Conservation (phyloP, 345 rosid genomes). For the Populus simonii region DNA sequence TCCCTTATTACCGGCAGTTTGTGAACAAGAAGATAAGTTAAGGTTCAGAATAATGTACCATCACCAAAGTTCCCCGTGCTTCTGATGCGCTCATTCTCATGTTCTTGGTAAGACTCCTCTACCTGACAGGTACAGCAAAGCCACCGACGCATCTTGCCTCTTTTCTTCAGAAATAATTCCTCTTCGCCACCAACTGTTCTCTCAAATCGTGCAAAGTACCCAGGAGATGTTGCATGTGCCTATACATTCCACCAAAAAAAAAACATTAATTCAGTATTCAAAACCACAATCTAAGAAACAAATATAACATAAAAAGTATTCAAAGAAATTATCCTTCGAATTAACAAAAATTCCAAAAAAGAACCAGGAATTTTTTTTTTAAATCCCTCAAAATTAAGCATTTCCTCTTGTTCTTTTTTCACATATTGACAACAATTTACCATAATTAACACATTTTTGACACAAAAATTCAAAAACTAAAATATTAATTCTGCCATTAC, state of each 20-base stretch:
- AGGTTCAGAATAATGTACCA: conserved; percentile 41
- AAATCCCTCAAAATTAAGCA: not conserved
- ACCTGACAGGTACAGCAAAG: conserved; percentile 84
- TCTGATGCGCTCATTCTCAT: conserved; percentile 54
- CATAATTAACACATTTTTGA: not conserved
- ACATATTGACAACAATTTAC: not conserved
- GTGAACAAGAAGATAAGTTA: not conserved
- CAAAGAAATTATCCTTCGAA: too few relatives aligned
- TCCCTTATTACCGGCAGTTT: not conserved
- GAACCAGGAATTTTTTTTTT: too few relatives aligned
- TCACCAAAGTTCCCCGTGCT: conserved; percentile 57
- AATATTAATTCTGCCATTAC: not conserved
- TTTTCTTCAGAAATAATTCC: conserved; percentile 57
- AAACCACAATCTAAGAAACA: not conserved
- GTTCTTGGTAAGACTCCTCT: conserved; percentile 64
- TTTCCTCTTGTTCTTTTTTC: not conserved
- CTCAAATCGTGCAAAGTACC: conserved; percentile 55
- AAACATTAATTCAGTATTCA: not conserved
- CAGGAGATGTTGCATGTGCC: conserved; percentile 60
- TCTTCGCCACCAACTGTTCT: conserved; percentile 37
- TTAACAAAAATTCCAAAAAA: too few relatives aligned
- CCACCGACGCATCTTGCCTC: conserved; percentile 88
- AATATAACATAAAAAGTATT: too few relatives aligned
- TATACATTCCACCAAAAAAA: conserved; percentile 17
- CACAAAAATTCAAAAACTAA: not conserved